Percentiles rank a stretch among this genome's conserved stretches.
phyloP scores from a whole-genome alignment of 148 eudicot species.

The Suaeda aralocaspica region DNA sequence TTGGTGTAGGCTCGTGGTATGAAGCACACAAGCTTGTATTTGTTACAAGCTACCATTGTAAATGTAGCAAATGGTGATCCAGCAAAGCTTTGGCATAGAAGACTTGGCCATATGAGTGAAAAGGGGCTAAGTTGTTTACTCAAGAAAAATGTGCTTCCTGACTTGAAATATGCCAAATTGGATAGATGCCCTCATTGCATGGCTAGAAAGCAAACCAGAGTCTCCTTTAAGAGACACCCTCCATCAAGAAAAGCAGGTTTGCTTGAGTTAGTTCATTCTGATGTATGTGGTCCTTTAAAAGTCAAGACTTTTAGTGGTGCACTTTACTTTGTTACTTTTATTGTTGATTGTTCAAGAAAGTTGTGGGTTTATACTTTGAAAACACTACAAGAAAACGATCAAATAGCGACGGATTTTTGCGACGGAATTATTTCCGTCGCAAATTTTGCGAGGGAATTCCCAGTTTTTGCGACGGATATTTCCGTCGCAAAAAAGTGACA shows the following conservation, averaged over 20 bases:
- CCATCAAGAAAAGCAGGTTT: constrained; percentile 11
- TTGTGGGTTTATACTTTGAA: constrained; percentile 1
- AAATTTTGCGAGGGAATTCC: too few species aligned
- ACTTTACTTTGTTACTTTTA: constrained; percentile 15
- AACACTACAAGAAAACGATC: too few species aligned
- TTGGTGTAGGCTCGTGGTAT: not conserved
- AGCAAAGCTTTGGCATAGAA: not conserved
- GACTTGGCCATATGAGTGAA: constrained; percentile 8
- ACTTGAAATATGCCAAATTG: too few species aligned
- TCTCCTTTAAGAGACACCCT: constrained; percentile 9
- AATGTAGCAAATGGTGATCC: not conserved
- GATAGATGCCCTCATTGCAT: constrained; percentile 11
- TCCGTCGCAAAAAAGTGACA: too few species aligned
- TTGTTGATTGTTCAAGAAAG: constrained; percentile 7
- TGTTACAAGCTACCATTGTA: not conserved
- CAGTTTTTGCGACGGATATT: too few species aligned
- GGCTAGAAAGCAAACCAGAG: constrained; percentile 6
- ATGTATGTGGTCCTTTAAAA: constrained; percentile 19
- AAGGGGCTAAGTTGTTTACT: not conserved
- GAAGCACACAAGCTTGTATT: not conserved
- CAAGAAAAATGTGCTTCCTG: not conserved
- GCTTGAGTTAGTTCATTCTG: constrained; percentile 10
- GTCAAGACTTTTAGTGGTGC: constrained; percentile 7
- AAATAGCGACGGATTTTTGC: too few species aligned
- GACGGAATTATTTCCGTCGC: too few species aligned